These are phyloP conservation scores for Marchantia paleacea DNA, from an alignment of 225 moss, liverwort and hornwort species.

Conservation along the genomic window DNA sequence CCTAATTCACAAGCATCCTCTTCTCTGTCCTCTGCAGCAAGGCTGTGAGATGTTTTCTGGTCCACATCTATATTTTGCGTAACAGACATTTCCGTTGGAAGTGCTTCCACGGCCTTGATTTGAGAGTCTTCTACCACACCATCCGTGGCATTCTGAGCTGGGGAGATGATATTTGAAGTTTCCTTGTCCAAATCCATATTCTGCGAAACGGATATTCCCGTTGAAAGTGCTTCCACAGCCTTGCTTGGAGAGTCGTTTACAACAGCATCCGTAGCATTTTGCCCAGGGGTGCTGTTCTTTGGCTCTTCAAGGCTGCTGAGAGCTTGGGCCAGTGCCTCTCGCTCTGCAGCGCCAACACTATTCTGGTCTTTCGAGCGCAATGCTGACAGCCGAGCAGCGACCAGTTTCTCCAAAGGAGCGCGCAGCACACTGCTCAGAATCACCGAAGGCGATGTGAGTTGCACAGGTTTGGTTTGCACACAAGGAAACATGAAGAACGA, in stretches of 20 bases:
- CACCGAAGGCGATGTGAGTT: background rate
- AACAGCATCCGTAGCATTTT: conserved; percentile 21
- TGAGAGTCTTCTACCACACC: background rate
- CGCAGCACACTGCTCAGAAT: conserved; percentile 63
- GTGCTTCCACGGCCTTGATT: conserved; percentile 7
- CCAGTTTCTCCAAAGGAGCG: conserved; percentile 61
- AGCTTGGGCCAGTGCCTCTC: background rate
- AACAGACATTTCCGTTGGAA: conserved; percentile 8
- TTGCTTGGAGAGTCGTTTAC: conserved; percentile 5
- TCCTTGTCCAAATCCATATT: conserved; percentile 32
- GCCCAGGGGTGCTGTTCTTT: background rate
- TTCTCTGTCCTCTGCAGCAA: conserved; percentile 5
- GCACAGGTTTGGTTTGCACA: background rate
- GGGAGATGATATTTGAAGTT: background rate
- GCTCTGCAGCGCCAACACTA: background rate
- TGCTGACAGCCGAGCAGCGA: conserved; percentile 48
- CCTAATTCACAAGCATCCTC: conserved; percentile 18
- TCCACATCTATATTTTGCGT: conserved; percentile 31
- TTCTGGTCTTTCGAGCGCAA: background rate
- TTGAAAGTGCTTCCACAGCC: background rate
- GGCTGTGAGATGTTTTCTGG: background rate
- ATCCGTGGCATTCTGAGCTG: conserved; percentile 20
- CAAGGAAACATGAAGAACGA: background rate
- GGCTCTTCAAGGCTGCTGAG: background rate
- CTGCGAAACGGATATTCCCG: conserved; percentile 8